Percentiles rank a stretch among this genome's conserved stretches.
phyloP scores from a whole-genome alignment of 2,329 filamentous ascomycete genomes.

The Botrytis elliptica region DNA sequence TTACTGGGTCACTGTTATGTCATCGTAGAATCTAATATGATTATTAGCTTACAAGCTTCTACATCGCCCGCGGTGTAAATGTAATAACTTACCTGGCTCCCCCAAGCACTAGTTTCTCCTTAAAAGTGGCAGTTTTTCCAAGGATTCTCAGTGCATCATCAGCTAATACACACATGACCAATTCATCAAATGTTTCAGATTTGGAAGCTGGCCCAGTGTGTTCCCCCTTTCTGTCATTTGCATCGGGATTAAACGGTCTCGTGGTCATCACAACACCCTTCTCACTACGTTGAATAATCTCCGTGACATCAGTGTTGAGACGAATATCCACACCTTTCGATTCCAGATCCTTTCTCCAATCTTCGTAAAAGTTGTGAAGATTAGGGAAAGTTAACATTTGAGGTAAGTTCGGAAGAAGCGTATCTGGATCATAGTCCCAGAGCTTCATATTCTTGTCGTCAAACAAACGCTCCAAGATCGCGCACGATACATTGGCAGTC shows the following conservation, averaged over 20 bases:
- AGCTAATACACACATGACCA: constrained; percentile 64
- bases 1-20: constrained; percentile 66
- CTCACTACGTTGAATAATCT: constrained; percentile 51
- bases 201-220: constrained; percentile 44
- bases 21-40: constrained; percentile 54
- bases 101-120: constrained; percentile 67
- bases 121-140: constrained; percentile 54
- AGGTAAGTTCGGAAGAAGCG: constrained; percentile 56
- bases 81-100: constrained; percentile 51
- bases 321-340: constrained; percentile 56
- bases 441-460: constrained; percentile 58
- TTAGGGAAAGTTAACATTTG: constrained; percentile 67
- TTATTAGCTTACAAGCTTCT: background rate
- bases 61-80: background rate
- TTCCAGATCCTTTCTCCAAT: constrained; percentile 55
- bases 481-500: constrained; percentile 67
- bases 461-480: constrained; percentile 62
- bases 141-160: constrained; percentile 64
- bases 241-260: constrained; percentile 46
- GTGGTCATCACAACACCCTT: constrained; percentile 52
- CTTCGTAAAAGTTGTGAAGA: constrained; percentile 58
- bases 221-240: constrained; percentile 46
- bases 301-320: constrained; percentile 55
- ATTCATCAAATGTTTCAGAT: constrained; percentile 60
- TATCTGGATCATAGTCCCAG: constrained; percentile 57